phyloP scores from a whole-genome alignment of 2,329 filamentous ascomycete genomes.

The Ophiostoma piceae region DNA sequence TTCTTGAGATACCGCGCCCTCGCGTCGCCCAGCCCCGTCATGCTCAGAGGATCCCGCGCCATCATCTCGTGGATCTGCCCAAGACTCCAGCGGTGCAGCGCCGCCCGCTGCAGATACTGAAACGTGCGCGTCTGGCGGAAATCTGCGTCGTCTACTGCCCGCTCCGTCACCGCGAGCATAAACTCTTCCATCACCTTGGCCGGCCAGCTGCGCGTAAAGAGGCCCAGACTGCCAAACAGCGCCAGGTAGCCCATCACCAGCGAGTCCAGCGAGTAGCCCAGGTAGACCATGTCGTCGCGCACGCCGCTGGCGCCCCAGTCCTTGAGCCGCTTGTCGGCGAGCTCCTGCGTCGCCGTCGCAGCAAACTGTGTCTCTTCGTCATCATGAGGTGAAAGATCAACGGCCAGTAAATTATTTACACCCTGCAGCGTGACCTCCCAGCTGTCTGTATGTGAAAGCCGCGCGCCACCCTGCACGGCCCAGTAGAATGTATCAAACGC shows the following conservation, averaged over 20 bases:
- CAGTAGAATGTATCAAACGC: constrained; percentile 17
- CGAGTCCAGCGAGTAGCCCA: constrained; percentile 14
- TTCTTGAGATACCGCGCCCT: neutral
- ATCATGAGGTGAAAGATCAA: neutral
- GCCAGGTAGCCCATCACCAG: constrained; percentile 20
- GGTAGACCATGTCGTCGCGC: neutral
- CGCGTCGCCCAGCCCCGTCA: neutral
- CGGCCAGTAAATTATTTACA: constrained; percentile 17
- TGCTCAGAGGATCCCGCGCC: neutral
- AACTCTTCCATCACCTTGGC: neutral
- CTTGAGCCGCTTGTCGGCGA: too few species aligned
- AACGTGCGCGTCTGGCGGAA: constrained; percentile 15
- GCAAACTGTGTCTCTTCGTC: constrained; percentile 6
- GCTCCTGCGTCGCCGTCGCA: neutral
- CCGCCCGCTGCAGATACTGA: constrained; percentile 11
- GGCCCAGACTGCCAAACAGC: constrained; percentile 22
- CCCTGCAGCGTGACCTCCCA: constrained; percentile 26
- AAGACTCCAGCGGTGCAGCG: constrained; percentile 7
- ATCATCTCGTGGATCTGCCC: neutral
- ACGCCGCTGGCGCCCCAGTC: constrained; percentile 15
- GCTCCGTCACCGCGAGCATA: constrained; percentile 1
- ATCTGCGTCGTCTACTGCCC: neutral
- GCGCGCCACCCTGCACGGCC: constrained; percentile 11
- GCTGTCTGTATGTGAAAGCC: constrained; percentile 6
- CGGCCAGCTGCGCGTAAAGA: constrained; percentile 24